Base-by-base conservation (phyloP, 176 grass and related monocot genomes). In the Zoysia pacifica region DNA sequence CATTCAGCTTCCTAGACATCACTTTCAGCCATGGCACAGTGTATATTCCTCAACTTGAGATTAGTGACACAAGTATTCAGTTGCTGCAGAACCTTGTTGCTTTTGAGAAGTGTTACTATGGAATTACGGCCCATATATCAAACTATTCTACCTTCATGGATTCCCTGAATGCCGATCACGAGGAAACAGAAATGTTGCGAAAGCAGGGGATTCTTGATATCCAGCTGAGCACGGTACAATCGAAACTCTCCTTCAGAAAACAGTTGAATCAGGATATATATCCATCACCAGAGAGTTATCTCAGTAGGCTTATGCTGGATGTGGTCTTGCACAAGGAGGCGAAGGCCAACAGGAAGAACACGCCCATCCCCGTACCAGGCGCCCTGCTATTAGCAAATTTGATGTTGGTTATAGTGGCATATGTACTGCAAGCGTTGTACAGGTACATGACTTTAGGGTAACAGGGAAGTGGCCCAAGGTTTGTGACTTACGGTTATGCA, bases 221-320 rank as follows among this genome's bases (percentile, higher is more conserved):
- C 10, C 55, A 62, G 42, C 59, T 46, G 15, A 61, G 15, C 11
- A 18, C 63, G 7, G 48, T 16, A 2, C 64, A 46, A 4, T n/a
- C 64, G 9, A 51, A 68, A 15, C 3, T 79, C 37, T 79, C 77
- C 49, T 68, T 69, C 18, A 28, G 49, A 2, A 36, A 62, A 48
- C 52, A 19, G 65, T 47, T 43, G 53, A 81, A 70, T 67, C 78
- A 70, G 67, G 67, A 70, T 37, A 28, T 49, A 14, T 4, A 62
- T 62, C 65, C 65, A 36, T 80, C 51, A 41, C 42, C 65, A 16
- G 51, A 80, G 59, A 55, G 45, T 58, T 81, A 71, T 53, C 67
- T 70, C 78, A 71, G 67, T 67, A 53, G 53, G 78, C 41, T 81
- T 60, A 82, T 53, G 69, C 58, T 82, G 16, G 80, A 82, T 51